Evolutionary conservation across 371 early-diverging fungal species (phyloP).

Genomic region (Mucor plumbeus): DNA sequence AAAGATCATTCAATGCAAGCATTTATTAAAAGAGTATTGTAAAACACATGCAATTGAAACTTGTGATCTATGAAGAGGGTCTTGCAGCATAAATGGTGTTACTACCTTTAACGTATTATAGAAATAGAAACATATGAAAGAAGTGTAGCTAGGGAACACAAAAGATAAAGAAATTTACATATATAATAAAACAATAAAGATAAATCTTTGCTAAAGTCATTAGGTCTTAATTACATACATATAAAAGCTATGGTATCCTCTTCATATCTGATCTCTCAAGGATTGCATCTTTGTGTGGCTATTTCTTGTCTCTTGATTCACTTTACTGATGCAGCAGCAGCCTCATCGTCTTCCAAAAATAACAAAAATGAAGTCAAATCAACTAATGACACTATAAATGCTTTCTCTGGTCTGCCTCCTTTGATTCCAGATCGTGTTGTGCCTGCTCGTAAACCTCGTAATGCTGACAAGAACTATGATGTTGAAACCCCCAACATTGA

Average conservation of each 20-base stretch:
- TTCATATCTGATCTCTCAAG: conserved; percentile 15
- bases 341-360: not conserved
- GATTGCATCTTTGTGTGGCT: conserved; percentile 13
- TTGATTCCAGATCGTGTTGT: conserved; percentile 12
- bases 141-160: not conserved
- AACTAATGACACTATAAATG: not conserved
- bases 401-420: conserved; percentile 14
- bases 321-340: conserved; percentile 18
- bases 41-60: not conserved
- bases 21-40: not conserved
- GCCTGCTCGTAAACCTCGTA: not conserved
- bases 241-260: not conserved
- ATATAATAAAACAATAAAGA: not conserved
- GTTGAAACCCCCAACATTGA: conserved; percentile 10
- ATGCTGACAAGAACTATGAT: not conserved
- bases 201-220: not conserved
- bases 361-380: not conserved
- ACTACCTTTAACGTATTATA: not conserved
- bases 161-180: not conserved
- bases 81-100: not conserved
- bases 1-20: not conserved
- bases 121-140: not conserved
- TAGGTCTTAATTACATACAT: not conserved
- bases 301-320: conserved; percentile 19
- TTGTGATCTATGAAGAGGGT: not conserved